Conservation (phyloP, 306 rosid species). For the Medicago lupulina region DNA sequence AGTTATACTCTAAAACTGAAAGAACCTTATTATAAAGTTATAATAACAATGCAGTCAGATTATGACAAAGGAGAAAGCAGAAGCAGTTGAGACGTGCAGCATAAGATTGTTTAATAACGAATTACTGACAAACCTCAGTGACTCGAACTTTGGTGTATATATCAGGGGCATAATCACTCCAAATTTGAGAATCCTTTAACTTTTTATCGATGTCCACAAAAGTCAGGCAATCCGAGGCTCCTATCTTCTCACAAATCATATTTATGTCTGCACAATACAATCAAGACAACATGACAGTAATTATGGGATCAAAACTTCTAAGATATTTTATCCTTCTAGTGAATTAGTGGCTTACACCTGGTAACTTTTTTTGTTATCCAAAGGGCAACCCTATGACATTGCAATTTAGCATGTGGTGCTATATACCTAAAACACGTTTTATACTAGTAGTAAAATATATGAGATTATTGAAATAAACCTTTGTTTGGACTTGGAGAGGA, state of each 20-base stretch:
- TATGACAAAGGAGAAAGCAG: conserved; percentile 34
- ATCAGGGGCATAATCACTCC: conserved; percentile 78
- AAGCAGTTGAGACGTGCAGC: conserved; percentile 24
- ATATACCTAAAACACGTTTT: conserved; percentile 26
- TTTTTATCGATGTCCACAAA: conserved; percentile 65
- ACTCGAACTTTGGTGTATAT: conserved; percentile 63
- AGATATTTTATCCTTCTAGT: conserved; percentile 23
- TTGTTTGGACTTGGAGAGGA: conserved; percentile 49
- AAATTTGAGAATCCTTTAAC: conserved; percentile 64
- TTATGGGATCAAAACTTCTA: not conserved
- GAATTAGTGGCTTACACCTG: conserved; percentile 4
- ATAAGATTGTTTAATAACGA: conserved; percentile 22
- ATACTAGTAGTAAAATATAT: conserved; percentile 4
- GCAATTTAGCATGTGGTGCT: not conserved
- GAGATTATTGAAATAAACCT: conserved; percentile 55
- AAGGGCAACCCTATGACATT: conserved; percentile 8
- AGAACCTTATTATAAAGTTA: conserved; percentile 8
- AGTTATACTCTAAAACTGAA: conserved; percentile 21
- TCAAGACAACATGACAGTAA: conserved; percentile 31
- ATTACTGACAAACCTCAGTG: conserved; percentile 68
- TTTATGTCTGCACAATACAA: conserved; percentile 59
- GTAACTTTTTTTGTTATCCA: not conserved
- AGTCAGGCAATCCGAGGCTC: conserved; percentile 46
- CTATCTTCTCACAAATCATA: conserved; percentile 48
- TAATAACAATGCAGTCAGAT: conserved; percentile 8